Conservation (phyloP, 2,329 filamentous ascomycete genomes). For the Neophaeococcomyces aloes region DNA sequence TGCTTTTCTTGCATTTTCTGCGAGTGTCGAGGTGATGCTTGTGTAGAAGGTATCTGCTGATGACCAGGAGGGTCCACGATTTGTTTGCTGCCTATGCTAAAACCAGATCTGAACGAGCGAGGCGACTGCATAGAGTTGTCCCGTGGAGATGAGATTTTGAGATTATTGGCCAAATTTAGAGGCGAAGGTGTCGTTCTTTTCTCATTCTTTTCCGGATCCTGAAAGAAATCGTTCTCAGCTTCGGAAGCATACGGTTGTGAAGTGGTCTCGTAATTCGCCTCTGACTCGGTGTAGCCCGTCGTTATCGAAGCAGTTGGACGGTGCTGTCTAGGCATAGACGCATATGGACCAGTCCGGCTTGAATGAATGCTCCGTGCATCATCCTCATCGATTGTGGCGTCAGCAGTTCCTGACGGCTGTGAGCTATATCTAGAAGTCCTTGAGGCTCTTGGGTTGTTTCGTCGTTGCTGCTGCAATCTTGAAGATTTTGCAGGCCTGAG, state of each 20-base stretch:
- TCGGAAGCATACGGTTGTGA: slow-evolving; percentile 16
- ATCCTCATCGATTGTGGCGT: slow-evolving; percentile 35
- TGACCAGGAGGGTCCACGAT: slow-evolving; percentile 50
- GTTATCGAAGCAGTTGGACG: slow-evolving; percentile 62
- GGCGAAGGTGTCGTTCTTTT: slow-evolving; percentile 40
- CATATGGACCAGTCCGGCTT: slow-evolving; percentile 33
- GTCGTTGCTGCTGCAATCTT: slow-evolving; percentile 79
- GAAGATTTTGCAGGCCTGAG: slow-evolving; percentile 96
- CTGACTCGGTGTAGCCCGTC: slow-evolving; percentile 68
- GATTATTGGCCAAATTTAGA: slow-evolving; percentile 52
- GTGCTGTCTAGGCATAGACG: slow-evolving; percentile 28
- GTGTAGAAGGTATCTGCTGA: slow-evolving; percentile 72
- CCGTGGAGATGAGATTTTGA: slow-evolving; percentile 48
- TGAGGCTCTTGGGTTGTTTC: slow-evolving; percentile 40
- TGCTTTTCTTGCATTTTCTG: slow-evolving; percentile 23
- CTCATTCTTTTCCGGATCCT: slow-evolving; percentile 12
- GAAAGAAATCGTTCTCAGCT: slow-evolving; percentile 5
- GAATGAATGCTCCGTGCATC: slow-evolving; percentile 51
- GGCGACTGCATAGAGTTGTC: slow-evolving; percentile 50
- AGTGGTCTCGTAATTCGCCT: slow-evolving; percentile 38
- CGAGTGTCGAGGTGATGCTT: slow-evolving; percentile 58
- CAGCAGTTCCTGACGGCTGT: slow-evolving; percentile 12
- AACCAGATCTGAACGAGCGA: slow-evolving; percentile 64
- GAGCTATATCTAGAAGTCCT: slow-evolving; percentile 23
- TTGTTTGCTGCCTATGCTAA: slow-evolving; percentile 52